These are phyloP conservation scores for Leccinum uliginosum DNA, from an alignment of 768 basidiomycete genomes.

Conservation along the genomic window DNA sequence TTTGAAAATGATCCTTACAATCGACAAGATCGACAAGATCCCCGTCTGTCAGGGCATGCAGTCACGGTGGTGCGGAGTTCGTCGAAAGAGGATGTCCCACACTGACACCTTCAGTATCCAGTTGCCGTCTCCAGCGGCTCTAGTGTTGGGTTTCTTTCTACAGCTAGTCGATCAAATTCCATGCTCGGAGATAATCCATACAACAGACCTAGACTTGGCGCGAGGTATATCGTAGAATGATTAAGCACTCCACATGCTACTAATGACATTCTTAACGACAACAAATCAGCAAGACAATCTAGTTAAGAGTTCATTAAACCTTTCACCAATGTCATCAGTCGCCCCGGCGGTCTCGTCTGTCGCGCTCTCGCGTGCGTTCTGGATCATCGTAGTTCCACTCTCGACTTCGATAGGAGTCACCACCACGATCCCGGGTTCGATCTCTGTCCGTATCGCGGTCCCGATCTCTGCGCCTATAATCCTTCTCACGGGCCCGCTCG, in stretches of 20 bases:
- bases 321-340: neutral
- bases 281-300: neutral
- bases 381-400: slow-evolving; percentile 5
- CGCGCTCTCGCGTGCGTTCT: slow-evolving; percentile 18
- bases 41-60: neutral
- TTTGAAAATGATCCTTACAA: neutral
- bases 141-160: neutral
- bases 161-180: neutral
- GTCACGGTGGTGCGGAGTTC: neutral
- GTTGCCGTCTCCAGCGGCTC: neutral
- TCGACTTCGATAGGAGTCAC: slow-evolving; percentile 29
- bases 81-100: neutral
- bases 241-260: neutral
- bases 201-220: neutral
- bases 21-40: neutral
- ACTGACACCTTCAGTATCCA: neutral
- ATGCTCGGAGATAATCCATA: neutral
- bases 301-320: neutral
- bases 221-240: neutral
- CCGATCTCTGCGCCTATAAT: slow-evolving; percentile 12
- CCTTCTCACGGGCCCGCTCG: slow-evolving; percentile 11
- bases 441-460: slow-evolving; percentile 25
- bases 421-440: slow-evolving; percentile 23
- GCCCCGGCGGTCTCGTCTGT: slow-evolving; percentile 15
- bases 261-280: neutral